Base-by-base conservation (phyloP, 2,329 filamentous ascomycete genomes). In the Orbilia brochopaga region DNA sequence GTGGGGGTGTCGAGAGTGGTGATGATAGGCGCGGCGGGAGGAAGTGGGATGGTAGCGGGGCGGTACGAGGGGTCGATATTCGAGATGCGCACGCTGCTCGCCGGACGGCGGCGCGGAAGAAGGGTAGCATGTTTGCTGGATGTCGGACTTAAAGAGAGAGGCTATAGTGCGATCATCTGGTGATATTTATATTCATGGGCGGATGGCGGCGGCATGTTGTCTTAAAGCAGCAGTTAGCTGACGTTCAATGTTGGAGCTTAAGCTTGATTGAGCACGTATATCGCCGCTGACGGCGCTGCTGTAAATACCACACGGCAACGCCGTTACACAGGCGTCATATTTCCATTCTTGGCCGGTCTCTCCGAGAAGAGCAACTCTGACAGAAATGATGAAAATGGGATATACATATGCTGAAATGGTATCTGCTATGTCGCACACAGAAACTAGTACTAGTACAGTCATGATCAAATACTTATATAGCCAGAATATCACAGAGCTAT, bases 271-370 rank as follows among this genome's bases (percentile, higher is more conserved):
- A 21, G 44, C 37, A 15, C 3, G 37, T 4, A 6, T 42, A 42
- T 13, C 2, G 11, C 11, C 4, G 44, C 1, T 21, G 19, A 19
- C 15, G 15, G 44, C 44, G 44, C 13, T 13, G 37, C 5, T 15
- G 44, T 19, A 48, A 48, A 48, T 48, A 48, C 44, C 44, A 48
- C 44, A 48, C 44, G 4, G 17, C 40, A 48, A 48, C 44, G 21
- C 44, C 19, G 44, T 23, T 44, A 44, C 40, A 44, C 11, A 17
- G 40, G 40, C 11, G 4, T 15, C 13, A 15, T 37, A 44, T 15
- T 15, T 44, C 27, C 27, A 32, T n/a, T n/a, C n/a, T n/a, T n/a
- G n/a, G n/a, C n/a, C n/a, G n/a, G n/a, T n/a, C n/a, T n/a, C n/a
- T n/a, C n/a, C n/a, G n/a, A n/a, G n/a, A n/a, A n/a, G n/a, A n/a